A percentile compares a stretch with the other conserved stretches of the same genome.
These are phyloP conservation scores for Thinopyrum elongatum DNA, from an alignment of 176 grass and related monocot genomes.

Conservation along the genomic window DNA sequence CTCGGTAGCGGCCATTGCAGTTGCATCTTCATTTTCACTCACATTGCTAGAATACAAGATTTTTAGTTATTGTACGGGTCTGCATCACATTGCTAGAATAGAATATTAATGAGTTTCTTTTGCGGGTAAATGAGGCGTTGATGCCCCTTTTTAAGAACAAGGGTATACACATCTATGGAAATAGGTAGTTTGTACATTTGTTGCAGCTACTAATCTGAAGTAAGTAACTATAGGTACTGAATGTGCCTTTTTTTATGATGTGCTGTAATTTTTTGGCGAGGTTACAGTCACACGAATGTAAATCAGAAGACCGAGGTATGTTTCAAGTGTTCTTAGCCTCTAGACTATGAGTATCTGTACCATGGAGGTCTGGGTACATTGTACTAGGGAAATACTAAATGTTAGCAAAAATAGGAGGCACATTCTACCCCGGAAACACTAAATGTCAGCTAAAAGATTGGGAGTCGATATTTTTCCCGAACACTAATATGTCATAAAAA, in stretches of 20 bases:
- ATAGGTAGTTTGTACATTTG: background rate
- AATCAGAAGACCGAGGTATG: constrained; percentile 32
- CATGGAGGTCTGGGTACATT: background rate
- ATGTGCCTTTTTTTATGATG: constrained; percentile 20
- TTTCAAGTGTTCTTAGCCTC: constrained; percentile 17
- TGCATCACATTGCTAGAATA: background rate
- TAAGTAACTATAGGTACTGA: constrained; percentile 20
- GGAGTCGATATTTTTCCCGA: background rate
- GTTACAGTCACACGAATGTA: constrained; percentile 2
- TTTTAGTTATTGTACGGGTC: background rate
- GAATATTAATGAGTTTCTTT: constrained; percentile 7
- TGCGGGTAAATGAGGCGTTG: background rate
- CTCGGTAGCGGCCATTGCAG: background rate
- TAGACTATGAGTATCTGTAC: background rate
- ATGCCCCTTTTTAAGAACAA: constrained; percentile 8
- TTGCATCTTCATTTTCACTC: constrained; percentile 6
- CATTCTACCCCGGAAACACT: background rate
- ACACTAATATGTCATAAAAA: background rate
- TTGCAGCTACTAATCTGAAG: constrained; percentile 7
- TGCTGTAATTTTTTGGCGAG: constrained; percentile 34
- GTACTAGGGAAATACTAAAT: background rate
- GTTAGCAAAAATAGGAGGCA: background rate
- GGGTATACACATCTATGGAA: background rate
- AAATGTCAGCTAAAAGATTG: background rate
- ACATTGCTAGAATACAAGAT: constrained; percentile 3